Conservation (phyloP, 1,139 yeast species). For the Keqinozyma sinolaborantium region DNA sequence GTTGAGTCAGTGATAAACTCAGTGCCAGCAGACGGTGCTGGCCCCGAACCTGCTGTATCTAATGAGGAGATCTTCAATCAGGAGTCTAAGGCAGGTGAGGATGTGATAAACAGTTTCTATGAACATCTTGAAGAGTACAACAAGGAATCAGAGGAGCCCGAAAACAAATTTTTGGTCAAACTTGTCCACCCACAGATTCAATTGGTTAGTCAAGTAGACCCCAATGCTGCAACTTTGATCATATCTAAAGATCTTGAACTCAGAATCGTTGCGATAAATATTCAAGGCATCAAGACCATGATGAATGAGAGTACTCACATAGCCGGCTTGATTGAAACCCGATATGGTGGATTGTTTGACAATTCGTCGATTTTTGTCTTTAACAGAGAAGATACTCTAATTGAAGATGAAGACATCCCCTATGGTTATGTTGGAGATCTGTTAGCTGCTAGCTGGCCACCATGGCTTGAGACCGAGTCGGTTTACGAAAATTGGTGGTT, state of each 20-base stretch:
- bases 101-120: slow-evolving; percentile 31
- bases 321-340: slow-evolving; percentile 57
- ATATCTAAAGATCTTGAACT: slow-evolving; percentile 72
- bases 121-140: slow-evolving; percentile 25
- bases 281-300: slow-evolving; percentile 42
- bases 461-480: slow-evolving; percentile 75
- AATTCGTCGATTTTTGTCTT: slow-evolving; percentile 74
- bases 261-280: slow-evolving; percentile 58
- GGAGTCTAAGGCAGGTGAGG: slow-evolving; percentile 23
- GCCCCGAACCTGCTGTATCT: slow-evolving; percentile 11
- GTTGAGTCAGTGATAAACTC: slow-evolving; percentile 39
- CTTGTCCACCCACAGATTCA: slow-evolving; percentile 46
- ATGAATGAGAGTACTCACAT: slow-evolving; percentile 33
- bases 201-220: slow-evolving; percentile 29
- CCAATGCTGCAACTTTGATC: slow-evolving; percentile 42
- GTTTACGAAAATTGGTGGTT: slow-evolving; percentile 66
- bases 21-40: slow-evolving; percentile 11
- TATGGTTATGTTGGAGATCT: slow-evolving; percentile 20
- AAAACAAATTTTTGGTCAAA: slow-evolving; percentile 36
- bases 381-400: slow-evolving; percentile 26
- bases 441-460: slow-evolving; percentile 60
- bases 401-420: slow-evolving; percentile 20
- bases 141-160: slow-evolving; percentile 28
- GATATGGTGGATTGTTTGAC: slow-evolving; percentile 65
- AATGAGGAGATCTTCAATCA: slow-evolving; percentile 11